Conservation (phyloP, 305 asterid genomes). For the Fraxinus xanthoxyloides region DNA sequence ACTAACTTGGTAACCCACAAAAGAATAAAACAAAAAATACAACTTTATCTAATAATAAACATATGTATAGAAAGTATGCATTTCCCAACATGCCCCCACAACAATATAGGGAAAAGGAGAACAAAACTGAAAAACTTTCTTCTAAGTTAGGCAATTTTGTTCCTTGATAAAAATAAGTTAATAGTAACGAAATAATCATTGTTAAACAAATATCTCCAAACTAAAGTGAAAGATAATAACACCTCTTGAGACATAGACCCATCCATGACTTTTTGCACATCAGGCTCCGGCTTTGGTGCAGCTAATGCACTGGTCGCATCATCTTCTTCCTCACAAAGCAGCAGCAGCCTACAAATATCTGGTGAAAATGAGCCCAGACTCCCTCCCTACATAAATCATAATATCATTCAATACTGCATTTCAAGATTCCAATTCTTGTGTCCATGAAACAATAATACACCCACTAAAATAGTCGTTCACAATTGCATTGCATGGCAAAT, state of each 20-base stretch:
- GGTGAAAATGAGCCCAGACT: constrained; percentile 74
- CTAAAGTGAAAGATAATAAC: constrained; percentile 12
- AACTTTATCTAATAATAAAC: background rate
- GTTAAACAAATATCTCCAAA: background rate
- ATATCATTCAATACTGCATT: constrained; percentile 25
- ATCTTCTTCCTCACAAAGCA: constrained; percentile 93
- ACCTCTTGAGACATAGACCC: constrained; percentile 66
- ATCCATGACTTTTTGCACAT: constrained; percentile 48
- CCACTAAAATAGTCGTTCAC: background rate
- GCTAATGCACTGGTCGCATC: constrained; percentile 92
- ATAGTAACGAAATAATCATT: background rate
- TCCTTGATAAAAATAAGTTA: background rate
- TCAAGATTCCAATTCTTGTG: constrained; percentile 6
- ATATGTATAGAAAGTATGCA: background rate
- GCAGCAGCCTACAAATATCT: constrained; percentile 78
- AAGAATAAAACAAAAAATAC: background rate
- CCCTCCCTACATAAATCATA: constrained; percentile 55
- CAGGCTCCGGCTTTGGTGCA: constrained; percentile 87
- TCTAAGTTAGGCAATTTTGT: background rate
- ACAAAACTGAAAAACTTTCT: background rate
- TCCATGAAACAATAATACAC: background rate
- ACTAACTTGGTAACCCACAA: background rate
- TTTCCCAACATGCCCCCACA: background rate
- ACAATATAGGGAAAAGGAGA: background rate
- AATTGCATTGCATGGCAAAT: background rate